Base-by-base conservation (phyloP, 306 rosid species). In the Chamaecrista fasciculata region DNA sequence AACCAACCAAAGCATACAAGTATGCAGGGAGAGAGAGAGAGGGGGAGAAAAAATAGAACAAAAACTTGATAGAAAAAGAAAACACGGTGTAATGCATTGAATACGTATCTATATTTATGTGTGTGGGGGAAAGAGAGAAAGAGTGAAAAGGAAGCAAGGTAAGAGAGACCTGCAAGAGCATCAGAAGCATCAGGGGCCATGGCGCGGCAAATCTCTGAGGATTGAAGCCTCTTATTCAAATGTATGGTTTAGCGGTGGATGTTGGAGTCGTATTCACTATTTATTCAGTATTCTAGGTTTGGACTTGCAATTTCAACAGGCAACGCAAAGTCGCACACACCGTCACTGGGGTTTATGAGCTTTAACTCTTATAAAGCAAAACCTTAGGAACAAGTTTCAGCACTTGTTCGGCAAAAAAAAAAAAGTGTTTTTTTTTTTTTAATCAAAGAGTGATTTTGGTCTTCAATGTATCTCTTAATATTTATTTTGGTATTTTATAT, bases 181-280 rank as follows among this genome's bases (percentile, higher is more conserved):
- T 76, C 82, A 36, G 98, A 87, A 78, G 98, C 96, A 75, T 87
- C 88, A 48, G 86, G 39, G 26, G 96, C 96, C 98, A 92, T 92
- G 20, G 64, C 6, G 40, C 0, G 33, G 24, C 8, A 23, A 60
- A 48, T 46, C 50, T 48, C 37, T 44, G n/a, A 11, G 10, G 19
- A 25, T 43, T 8, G 24, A 43, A 15, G 24, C 14, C 49, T 61
- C 19, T 61, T 29, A n/a, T 39, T 31, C 37, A 11, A 36, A 47
- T 20, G 8, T 19, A 18, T 5, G 6, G 66, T 21, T 39, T 21
- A 21, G 29, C 47, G 1, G 46, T 14, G 66, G 42, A 3, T 15
- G 9, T n/a, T n/a, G n/a, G n/a, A n/a, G n/a, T n/a, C n/a, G n/a
- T n/a, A n/a, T n/a, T n/a, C n/a, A n/a, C n/a, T n/a, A n/a, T n/a